These are phyloP conservation scores for Glonium stellatum DNA, from an alignment of 495 filamentous ascomycete genomes.

Conservation along the genomic window DNA sequence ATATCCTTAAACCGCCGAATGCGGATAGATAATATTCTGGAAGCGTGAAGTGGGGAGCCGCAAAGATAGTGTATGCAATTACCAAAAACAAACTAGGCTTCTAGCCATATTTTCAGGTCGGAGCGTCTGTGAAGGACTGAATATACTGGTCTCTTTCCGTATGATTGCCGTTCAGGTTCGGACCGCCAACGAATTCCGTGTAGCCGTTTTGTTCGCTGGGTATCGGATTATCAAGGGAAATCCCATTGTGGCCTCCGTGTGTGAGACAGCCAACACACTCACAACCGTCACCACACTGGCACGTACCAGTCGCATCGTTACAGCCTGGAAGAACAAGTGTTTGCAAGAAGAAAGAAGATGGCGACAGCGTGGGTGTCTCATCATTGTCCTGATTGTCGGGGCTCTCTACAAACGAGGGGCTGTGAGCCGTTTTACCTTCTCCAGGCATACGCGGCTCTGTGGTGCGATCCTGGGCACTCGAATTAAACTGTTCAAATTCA, in stretches of 20 bases:
- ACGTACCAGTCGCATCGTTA: slow-evolving; percentile 25
- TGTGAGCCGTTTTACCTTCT: not conserved
- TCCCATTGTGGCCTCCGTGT: slow-evolving; percentile 28
- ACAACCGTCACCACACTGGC: slow-evolving; percentile 30
- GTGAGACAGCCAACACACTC: slow-evolving; percentile 28
- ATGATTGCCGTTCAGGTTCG: not conserved
- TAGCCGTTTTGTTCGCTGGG: not conserved
- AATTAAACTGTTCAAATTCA: slow-evolving; percentile 1
- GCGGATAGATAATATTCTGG: no score
- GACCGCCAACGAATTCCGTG: not conserved
- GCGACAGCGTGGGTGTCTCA: slow-evolving; percentile 22
- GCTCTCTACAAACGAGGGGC: slow-evolving; percentile 13
- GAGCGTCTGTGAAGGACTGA: not conserved
- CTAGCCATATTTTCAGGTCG: not conserved
- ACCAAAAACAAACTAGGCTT: not conserved
- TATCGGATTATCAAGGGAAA: slow-evolving; percentile 8
- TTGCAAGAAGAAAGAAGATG: slow-evolving; percentile 24
- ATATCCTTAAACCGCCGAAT: no score
- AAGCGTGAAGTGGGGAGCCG: no score
- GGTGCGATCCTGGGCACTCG: not conserved
- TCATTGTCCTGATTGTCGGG: slow-evolving; percentile 20
- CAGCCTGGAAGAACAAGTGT: slow-evolving; percentile 24
- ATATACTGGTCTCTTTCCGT: not conserved
- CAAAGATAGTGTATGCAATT: no score
- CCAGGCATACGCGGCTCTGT: not conserved